Base-by-base conservation (phyloP, 352 stramenopile species). In the Pythium utonaiense region DNA sequence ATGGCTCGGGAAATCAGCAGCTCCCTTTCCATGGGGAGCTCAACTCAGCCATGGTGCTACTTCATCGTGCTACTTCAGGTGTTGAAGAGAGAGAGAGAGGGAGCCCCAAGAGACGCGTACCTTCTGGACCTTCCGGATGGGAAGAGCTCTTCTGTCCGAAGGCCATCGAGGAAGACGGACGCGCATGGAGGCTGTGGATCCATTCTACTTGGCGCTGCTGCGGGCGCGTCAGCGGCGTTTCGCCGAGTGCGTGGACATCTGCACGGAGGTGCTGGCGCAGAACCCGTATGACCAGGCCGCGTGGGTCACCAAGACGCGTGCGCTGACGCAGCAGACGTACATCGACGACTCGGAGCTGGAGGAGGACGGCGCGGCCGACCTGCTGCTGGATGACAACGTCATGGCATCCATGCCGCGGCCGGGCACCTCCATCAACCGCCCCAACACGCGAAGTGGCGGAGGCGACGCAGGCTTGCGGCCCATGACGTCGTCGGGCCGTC, bases 291-390 rank as follows among this genome's bases (percentile, higher is more conserved):
- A 96, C 60, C 59, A 92, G 80, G 89, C 88, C 3, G 86, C 80
- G 24, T 98, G 91, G 91, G 78, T 96, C 48, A 87, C 91, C 62
- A 97, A 97, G 75, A 93, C 82, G 33, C 83, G 88, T 50, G 89
- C 89, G 24, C 67, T 98, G 52, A 97, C 87, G 3, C 77, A 84
- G 62, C 73, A 96, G 62, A 93, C 86, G 57, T 97, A 79, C 71
- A 80, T 98, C 33, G 92, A 98, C 70, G 92, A 98, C 69, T 96
- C 89, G 49, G 91, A 97, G 62, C 80, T 97, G 48, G 89, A 97
- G 59, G 90, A 96, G 40, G 81, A 96, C 66, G 91, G 91, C 55
- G 85, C 91, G 1, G 89, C 88, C 0, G 91, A 98, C 45, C 54
- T 97, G 53, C 74, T 98, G n/a, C 77, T 98, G 69, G 91, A 98